A percentile compares a stretch with the other conserved stretches of the same genome.
phyloP scores from a whole-genome alignment of 2,329 filamentous ascomycete species.

The Aureobasidium sp. region DNA sequence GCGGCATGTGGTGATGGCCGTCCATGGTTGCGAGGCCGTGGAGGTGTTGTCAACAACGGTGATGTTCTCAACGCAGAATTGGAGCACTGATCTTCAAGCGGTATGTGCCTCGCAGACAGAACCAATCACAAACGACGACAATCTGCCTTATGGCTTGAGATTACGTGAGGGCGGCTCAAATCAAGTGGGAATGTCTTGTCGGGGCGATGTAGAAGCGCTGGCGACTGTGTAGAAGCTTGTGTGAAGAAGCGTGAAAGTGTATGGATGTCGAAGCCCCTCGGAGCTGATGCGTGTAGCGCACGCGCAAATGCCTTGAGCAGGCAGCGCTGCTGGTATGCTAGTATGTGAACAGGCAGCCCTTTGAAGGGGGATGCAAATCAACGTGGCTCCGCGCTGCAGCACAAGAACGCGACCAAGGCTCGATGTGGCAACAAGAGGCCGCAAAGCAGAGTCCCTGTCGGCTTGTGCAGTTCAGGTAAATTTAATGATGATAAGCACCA shows the following conservation, averaged over 20 bases:
- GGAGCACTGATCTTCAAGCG: slow-evolving; percentile 4
- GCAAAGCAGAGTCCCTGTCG: slow-evolving; percentile 7
- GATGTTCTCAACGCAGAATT: neutral
- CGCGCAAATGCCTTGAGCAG: neutral
- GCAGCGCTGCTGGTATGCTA: slow-evolving; percentile 5
- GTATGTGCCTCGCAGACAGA: slow-evolving; percentile 1
- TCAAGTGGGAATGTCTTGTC: slow-evolving; percentile 11
- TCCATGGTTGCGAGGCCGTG: slow-evolving; percentile 4
- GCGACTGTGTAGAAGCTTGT: slow-evolving; percentile 2
- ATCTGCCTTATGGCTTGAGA: slow-evolving; percentile 12
- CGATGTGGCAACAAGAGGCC: slow-evolving; percentile 9
- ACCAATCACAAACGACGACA: slow-evolving; percentile 12
- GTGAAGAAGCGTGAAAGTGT: slow-evolving; percentile 3
- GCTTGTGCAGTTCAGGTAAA: neutral
- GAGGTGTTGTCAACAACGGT: neutral
- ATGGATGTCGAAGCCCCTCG: neutral
- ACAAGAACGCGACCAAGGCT: slow-evolving; percentile 9
- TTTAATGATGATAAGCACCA: slow-evolving; percentile 12
- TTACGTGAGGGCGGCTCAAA: slow-evolving; percentile 12
- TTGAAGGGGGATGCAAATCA: neutral
- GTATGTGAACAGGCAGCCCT: neutral
- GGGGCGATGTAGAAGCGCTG: slow-evolving; percentile 5
- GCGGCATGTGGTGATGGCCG: slow-evolving; percentile 18
- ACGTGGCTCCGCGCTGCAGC: slow-evolving; percentile 2
- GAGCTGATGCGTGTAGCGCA: neutral